Percentiles rank a stretch among this genome's conserved stretches.
These are phyloP conservation scores for Fusarium oxysporum DNA, from an alignment of 2,329 filamentous ascomycete species.

Conservation along the genomic window DNA sequence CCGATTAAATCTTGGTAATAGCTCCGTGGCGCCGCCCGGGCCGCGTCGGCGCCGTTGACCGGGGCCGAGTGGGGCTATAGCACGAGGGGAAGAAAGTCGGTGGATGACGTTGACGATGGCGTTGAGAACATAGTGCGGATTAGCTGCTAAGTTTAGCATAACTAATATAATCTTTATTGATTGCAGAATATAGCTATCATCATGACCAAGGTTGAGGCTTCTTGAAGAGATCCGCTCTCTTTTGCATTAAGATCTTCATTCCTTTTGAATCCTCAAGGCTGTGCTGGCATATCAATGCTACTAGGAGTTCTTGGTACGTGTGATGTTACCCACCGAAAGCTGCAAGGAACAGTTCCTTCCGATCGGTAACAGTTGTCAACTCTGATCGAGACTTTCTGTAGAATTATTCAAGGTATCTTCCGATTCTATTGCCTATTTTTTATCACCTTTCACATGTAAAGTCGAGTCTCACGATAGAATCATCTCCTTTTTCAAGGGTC, in stretches of 20 bases:
- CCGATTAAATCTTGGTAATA: neutral
- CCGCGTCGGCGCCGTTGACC: slow-evolving; percentile 23
- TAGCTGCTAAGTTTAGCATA: slow-evolving; percentile 2
- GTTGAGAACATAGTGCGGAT: neutral
- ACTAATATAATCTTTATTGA: neutral
- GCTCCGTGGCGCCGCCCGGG: slow-evolving; percentile 4
- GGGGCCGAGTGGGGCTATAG: slow-evolving; percentile 23
- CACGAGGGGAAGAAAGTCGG: neutral
- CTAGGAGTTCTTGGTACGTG: neutral
- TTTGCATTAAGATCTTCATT: neutral
- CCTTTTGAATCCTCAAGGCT: neutral
- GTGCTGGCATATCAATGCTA: neutral
- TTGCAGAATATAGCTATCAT: neutral
- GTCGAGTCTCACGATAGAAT: neutral
- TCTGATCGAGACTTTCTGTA: neutral
- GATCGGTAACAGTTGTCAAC: neutral
- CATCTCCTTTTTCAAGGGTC: slow-evolving; percentile 1
- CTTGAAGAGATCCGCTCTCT: neutral
- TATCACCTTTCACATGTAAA: slow-evolving; percentile 3
- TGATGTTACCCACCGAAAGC: slow-evolving; percentile 1
- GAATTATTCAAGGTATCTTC: neutral
- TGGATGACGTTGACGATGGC: slow-evolving; percentile 20
- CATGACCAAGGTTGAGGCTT: neutral
- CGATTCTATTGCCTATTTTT: neutral
- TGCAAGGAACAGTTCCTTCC: neutral